Conservation (phyloP, 345 rosid genomes). For the Gossypium stocksii region DNA sequence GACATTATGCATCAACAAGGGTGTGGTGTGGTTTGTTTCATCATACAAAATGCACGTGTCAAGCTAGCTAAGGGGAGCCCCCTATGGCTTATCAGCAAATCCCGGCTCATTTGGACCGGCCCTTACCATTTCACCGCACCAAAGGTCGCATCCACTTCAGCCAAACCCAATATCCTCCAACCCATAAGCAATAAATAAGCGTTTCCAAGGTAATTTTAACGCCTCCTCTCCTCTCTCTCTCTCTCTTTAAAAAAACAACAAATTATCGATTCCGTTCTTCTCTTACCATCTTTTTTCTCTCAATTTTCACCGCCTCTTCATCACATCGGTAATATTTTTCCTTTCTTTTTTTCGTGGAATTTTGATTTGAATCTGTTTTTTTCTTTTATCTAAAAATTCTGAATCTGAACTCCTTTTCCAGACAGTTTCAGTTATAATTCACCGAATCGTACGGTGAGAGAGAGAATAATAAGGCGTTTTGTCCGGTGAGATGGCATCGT, state of each 20-base stretch:
- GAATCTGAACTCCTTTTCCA: not conserved
- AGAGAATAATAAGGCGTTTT: slow-evolving; percentile 8
- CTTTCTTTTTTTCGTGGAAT: not conserved
- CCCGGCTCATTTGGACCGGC: not conserved
- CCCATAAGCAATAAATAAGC: slow-evolving; percentile 19
- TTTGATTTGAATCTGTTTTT: not conserved
- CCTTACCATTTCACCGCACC: not conserved
- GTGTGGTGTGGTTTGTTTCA: no score
- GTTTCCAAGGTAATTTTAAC: slow-evolving; percentile 10
- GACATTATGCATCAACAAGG: no score
- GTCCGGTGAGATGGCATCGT: slow-evolving; percentile 18
- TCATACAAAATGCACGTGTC: not conserved
- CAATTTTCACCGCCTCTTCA: not conserved
- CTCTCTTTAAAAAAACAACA: not conserved
- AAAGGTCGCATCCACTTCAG: slow-evolving; percentile 10
- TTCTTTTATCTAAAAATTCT: not conserved
- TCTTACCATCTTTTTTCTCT: not conserved
- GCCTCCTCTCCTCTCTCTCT: slow-evolving; percentile 23
- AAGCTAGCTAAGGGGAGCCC: not conserved
- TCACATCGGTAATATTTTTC: not conserved
- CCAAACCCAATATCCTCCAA: not conserved
- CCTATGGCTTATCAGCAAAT: not conserved
- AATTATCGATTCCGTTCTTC: slow-evolving; percentile 21
- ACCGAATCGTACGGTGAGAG: slow-evolving; percentile 16
- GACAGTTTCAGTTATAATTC: slow-evolving; percentile 3